Evolutionary conservation across 2,329 filamentous ascomycete genomes (phyloP).

Genomic region (Camillea tinctor): DNA sequence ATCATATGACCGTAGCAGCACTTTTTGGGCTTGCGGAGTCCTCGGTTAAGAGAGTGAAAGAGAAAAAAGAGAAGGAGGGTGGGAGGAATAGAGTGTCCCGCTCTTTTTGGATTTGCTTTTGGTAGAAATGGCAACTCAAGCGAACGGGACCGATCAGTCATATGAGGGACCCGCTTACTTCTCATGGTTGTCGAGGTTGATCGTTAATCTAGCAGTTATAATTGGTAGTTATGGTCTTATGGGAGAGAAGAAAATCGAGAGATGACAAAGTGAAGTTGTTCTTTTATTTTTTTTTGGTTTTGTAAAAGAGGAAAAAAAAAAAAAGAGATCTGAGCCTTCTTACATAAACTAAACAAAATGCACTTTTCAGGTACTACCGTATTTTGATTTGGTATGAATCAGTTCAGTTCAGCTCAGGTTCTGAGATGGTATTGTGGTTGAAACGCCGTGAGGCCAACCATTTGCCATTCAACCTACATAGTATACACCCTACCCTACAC

Average conservation of each 20-base stretch:
- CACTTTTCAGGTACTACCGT: background rate
- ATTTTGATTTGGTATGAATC: too few species aligned
- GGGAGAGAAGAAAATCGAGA: background rate
- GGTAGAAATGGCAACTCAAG: slow-evolving; percentile 11
- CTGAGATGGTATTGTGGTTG: background rate
- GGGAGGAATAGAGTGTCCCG: slow-evolving; percentile 1
- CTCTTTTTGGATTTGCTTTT: slow-evolving; percentile 3
- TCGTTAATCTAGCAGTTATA: background rate
- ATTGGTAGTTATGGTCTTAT: background rate
- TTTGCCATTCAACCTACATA: background rate
- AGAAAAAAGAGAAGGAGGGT: too few species aligned
- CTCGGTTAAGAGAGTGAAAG: too few species aligned
- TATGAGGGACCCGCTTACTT: slow-evolving; percentile 3
- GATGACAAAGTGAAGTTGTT: background rate
- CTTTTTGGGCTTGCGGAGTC: background rate
- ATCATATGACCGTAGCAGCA: background rate
- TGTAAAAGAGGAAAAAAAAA: background rate
- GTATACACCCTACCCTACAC: too few species aligned
- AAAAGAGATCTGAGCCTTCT: too few species aligned
- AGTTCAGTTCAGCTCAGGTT: background rate
- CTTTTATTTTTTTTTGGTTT: too few species aligned
- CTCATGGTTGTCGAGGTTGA: background rate
- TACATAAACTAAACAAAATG: background rate
- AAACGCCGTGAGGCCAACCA: background rate
- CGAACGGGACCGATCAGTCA: slow-evolving; percentile 15